Evolutionary conservation across 768 basidiomycete genomes (phyloP), one percentile per base, ranked within the genome.

Genomic region (Holtermanniella nyarrowii): DNA sequence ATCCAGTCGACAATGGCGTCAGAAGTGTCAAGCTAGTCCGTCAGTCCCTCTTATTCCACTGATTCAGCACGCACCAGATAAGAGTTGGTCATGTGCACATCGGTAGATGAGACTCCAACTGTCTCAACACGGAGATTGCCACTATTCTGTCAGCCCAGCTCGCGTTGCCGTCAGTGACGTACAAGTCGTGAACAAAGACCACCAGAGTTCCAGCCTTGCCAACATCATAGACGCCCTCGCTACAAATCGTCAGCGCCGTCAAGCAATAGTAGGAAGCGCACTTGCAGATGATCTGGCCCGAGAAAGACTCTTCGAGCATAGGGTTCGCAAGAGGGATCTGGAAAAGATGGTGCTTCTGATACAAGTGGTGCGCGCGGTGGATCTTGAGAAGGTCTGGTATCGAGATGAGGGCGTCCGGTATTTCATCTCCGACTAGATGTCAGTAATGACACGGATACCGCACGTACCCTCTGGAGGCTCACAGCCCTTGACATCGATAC

Each of bases 181-280:
- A 93, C 93, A 96, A 89, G 75, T 97, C 91, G 72, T 99, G 95
- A 4, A 86, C 81, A 63, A 96, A 87, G 40, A 97, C 72, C 24
- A 97, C 80, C 22, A 97, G 42, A 3, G 56, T 49, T 39, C 56
- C 50, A 23, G 43, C 46, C 31, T 48, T 42, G 12, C 63, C 66
- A 24, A 84, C 83, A 23, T 82, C 63, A 57, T 74, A 83, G 26
- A 96, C 75, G 69, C 91, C 85, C 42, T 77, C 73, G 26, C 91
- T 95, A 54, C 1, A 1, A n/a, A 37, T 59, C 23, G 12, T 48
- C 18, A 41, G 26, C 23, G n/a, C n/a, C n/a, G n/a, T n/a, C n/a
- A n/a, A n/a, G n/a, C n/a, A n/a, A n/a, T 21, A 2, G 26, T 45
- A 45, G 25, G 3, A 3, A 21, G 75, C 87, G 55, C 72, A 91